Evolutionary conservation across 1,139 yeast genomes (phyloP).

Genomic region (Lodderomyces parapsilosis): DNA sequence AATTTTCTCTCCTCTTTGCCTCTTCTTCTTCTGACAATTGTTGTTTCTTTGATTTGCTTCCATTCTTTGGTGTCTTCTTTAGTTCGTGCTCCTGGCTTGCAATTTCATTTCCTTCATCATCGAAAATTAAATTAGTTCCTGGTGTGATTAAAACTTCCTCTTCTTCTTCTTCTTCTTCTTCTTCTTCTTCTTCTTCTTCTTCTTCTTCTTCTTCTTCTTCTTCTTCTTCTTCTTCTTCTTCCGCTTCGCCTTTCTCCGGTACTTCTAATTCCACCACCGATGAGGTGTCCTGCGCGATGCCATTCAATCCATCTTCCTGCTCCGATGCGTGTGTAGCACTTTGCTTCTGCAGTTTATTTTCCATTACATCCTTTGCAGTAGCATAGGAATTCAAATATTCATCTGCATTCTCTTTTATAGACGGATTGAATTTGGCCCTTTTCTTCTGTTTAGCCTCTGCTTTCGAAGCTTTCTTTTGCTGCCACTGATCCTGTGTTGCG

Average conservation of each 20-base stretch:
- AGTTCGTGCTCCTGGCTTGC: conserved; percentile 14
- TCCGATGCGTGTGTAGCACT: neutral
- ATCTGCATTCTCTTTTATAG: conserved; percentile 45
- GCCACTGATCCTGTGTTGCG: conserved; percentile 87
- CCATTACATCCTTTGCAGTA: conserved; percentile 69
- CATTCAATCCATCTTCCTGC: neutral
- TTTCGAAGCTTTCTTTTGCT: conserved; percentile 72
- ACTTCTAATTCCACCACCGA: no score
- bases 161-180: conserved; percentile 15
- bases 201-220: conserved; percentile 10
- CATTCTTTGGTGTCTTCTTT: conserved; percentile 22
- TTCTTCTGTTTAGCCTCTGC: conserved; percentile 62
- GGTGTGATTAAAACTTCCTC: conserved; percentile 21
- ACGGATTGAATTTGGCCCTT: conserved; percentile 76
- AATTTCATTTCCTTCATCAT: conserved; percentile 76
- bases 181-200: conserved; percentile 12
- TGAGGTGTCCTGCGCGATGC: no score
- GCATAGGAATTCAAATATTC: conserved; percentile 37
- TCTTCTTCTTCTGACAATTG: conserved; percentile 46
- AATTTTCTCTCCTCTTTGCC: conserved; percentile 50
- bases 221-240: conserved; percentile 11
- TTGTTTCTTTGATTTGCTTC: conserved; percentile 15
- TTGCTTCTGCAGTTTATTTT: conserved; percentile 30
- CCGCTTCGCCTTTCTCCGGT: no score
- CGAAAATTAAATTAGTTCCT: conserved; percentile 55